Evolutionary conservation across 495 filamentous ascomycete genomes (phyloP).

Genomic region (Xeromyces bisporus): DNA sequence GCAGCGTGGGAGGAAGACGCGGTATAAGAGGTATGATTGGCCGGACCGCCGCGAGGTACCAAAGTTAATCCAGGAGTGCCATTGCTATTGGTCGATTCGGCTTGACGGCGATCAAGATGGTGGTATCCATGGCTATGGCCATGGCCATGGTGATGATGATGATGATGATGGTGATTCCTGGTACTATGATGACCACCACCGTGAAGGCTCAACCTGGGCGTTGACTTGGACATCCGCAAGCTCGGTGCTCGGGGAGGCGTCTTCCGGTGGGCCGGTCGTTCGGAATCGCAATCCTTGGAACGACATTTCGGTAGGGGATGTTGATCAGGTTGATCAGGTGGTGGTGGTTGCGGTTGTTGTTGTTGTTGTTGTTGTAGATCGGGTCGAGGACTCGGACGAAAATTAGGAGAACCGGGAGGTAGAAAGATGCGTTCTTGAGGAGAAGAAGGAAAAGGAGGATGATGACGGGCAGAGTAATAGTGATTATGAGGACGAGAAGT

Average conservation of each 20-base stretch:
- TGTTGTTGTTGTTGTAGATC: too few relatives aligned
- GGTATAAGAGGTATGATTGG: too few relatives aligned
- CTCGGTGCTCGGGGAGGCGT: slow-evolving; percentile 13
- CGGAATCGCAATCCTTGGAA: slow-evolving; percentile 12
- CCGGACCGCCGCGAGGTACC: too few relatives aligned
- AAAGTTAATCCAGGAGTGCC: too few relatives aligned
- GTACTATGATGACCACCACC: too few relatives aligned
- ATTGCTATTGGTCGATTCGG: too few relatives aligned
- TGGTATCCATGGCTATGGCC: too few relatives aligned
- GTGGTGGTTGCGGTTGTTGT: slow-evolving; percentile 8
- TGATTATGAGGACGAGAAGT: slow-evolving; percentile 12
- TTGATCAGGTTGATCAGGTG: slow-evolving; percentile 9
- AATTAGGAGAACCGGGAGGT: slow-evolving; percentile 13
- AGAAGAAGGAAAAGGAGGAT: too few relatives aligned
- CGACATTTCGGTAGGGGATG: slow-evolving; percentile 6
- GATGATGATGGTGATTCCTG: slow-evolving; percentile 12
- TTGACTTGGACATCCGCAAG: slow-evolving; percentile 28
- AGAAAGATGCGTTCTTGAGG: too few relatives aligned
- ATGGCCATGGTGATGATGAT: not conserved
- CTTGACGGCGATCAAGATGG: slow-evolving; percentile 9
- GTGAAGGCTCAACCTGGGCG: slow-evolving; percentile 16
- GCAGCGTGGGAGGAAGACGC: slow-evolving; percentile 17
- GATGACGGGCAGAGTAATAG: slow-evolving; percentile 10
- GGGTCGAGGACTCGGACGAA: too few relatives aligned
- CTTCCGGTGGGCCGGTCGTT: slow-evolving; percentile 14